A percentile compares a stretch with the other conserved stretches of the same genome.
phyloP scores from a whole-genome alignment of 2,329 filamentous ascomycete genomes.

The Cercospora canescens region DNA sequence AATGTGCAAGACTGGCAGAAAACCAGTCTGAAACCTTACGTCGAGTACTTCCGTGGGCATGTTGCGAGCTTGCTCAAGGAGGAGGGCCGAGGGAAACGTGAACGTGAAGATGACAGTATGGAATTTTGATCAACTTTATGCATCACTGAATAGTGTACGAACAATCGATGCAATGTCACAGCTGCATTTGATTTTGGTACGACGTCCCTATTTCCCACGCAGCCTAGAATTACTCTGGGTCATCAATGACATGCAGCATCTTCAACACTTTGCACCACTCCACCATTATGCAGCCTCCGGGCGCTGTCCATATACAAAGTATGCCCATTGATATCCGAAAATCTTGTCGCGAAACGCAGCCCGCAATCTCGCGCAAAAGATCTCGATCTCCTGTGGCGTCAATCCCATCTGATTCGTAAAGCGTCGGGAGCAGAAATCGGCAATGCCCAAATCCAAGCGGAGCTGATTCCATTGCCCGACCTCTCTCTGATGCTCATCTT shows the following conservation, averaged over 20 bases:
- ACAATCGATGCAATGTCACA: neutral
- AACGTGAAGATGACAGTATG: constrained; percentile 63
- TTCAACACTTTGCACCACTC: neutral
- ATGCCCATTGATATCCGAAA: constrained; percentile 18
- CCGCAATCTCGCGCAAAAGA: constrained; percentile 16
- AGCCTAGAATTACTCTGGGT: neutral
- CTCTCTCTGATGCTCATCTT: constrained; percentile 23
- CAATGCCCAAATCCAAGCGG: constrained; percentile 15
- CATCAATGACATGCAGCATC: neutral
- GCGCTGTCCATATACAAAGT: constrained; percentile 20
- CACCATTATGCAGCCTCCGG: neutral
- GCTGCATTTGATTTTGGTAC: neutral
- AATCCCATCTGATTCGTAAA: constrained; percentile 15
- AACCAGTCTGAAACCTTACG: constrained; percentile 88
- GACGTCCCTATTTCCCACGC: neutral
- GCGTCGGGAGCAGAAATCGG: constrained; percentile 19
- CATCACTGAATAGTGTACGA: neutral
- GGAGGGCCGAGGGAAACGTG: constrained; percentile 54
- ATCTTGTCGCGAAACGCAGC: constrained; percentile 15
- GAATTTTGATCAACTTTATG: constrained; percentile 56
- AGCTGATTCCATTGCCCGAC: constrained; percentile 25
- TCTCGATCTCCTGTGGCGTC: constrained; percentile 18
- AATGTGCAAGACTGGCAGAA: constrained; percentile 88
- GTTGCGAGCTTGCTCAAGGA: constrained; percentile 79
- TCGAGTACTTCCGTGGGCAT: constrained; percentile 84